These are phyloP conservation scores for Fusarium sarcochroum DNA, from an alignment of 2,329 filamentous ascomycete genomes.

Conservation along the genomic window DNA sequence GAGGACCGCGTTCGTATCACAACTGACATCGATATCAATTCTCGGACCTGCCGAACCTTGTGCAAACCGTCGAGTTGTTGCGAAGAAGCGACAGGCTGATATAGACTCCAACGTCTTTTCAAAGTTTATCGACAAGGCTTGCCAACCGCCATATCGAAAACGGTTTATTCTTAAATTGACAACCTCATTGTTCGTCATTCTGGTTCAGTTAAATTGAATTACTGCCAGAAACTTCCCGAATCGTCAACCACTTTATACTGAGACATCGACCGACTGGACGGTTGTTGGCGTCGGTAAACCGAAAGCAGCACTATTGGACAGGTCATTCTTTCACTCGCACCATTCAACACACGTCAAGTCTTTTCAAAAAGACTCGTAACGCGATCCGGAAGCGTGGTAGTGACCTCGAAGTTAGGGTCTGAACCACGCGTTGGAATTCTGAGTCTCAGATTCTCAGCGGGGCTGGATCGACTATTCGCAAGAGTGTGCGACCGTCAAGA, in stretches of 20 bases:
- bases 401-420: constrained; percentile 34
- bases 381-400: constrained; percentile 44
- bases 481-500: constrained; percentile 30
- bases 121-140: constrained; percentile 30
- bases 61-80: constrained; percentile 32
- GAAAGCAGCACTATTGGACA: constrained; percentile 39
- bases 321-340: constrained; percentile 39
- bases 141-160: constrained; percentile 15
- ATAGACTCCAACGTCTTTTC: constrained; percentile 34
- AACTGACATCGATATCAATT: constrained; percentile 8
- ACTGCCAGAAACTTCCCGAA: constrained; percentile 21
- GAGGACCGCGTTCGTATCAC: constrained; percentile 31
- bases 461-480: constrained; percentile 40
- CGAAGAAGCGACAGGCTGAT: constrained; percentile 12
- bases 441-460: constrained; percentile 48
- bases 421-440: constrained; percentile 47
- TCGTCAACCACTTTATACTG: constrained; percentile 41
- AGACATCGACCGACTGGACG: constrained; percentile 42
- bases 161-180: constrained; percentile 13
- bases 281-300: constrained; percentile 27
- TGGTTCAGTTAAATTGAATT: constrained; percentile 31
- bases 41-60: constrained; percentile 18
- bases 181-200: constrained; percentile 9
- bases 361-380: constrained; percentile 36
- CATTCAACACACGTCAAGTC: constrained; percentile 24